Evolutionary conservation across 305 asterid genomes (phyloP).

Genomic region (Rubia peregrina): DNA sequence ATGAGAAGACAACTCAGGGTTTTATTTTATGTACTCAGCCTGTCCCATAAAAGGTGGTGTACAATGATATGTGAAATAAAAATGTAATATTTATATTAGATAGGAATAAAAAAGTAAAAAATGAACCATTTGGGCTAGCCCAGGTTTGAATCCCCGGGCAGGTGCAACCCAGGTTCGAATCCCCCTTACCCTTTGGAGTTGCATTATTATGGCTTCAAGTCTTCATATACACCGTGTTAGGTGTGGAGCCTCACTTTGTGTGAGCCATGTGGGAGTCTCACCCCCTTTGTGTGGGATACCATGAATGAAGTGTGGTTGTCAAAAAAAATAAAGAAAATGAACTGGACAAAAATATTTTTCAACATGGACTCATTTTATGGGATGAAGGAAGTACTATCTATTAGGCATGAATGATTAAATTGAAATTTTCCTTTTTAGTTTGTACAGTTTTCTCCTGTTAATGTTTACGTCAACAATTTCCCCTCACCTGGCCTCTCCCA

Average conservation of each 20-base stretch:
- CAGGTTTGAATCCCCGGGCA: too few species aligned
- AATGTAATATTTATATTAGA: neutral
- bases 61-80: neutral
- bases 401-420: neutral
- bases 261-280: too few species aligned
- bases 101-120: neutral
- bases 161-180: too few species aligned
- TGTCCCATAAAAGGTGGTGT: neutral
- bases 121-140: too few species aligned
- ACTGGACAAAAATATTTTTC: too few species aligned
- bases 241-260: too few species aligned
- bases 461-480: neutral
- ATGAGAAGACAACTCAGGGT: neutral
- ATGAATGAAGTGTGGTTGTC: too few species aligned
- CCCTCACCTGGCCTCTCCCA: neutral
- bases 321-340: too few species aligned
- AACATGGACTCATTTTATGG: neutral
- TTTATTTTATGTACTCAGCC: neutral
- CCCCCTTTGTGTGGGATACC: too few species aligned
- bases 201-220: too few species aligned
- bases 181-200: too few species aligned
- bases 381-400: neutral
- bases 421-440: neutral
- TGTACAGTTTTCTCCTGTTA: neutral
- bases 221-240: too few species aligned